Conservation (phyloP, 2,329 filamentous ascomycete species). For the Waltergamsia citrina region DNA sequence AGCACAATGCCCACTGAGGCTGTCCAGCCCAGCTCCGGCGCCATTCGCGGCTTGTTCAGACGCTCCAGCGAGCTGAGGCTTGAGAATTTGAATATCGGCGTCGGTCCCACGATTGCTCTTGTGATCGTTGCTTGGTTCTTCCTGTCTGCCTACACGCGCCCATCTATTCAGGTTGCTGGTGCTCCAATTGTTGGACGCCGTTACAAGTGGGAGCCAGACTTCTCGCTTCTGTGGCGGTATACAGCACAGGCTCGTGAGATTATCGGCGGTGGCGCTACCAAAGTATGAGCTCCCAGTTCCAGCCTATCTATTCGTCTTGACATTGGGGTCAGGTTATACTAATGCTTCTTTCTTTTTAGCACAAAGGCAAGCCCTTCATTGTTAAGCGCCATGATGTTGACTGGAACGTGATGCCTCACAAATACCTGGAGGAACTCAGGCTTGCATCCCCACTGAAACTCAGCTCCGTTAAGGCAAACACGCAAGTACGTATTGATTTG, state of each 20-base stretch:
- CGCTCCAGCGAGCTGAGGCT: background rate
- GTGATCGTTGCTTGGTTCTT: background rate
- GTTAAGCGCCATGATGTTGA: conserved; percentile 2
- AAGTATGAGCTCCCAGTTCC: no score
- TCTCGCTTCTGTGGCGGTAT: background rate
- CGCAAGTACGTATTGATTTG: no score
- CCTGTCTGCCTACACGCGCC: background rate
- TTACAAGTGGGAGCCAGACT: background rate
- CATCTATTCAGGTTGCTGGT: background rate
- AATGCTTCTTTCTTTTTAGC: conserved; percentile 3
- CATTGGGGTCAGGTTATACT: background rate
- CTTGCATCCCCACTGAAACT: background rate
- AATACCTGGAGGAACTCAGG: conserved; percentile 4
- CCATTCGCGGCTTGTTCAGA: background rate
- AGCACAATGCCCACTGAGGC: background rate
- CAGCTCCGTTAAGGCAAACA: background rate
- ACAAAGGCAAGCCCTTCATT: conserved; percentile 4
- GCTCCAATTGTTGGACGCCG: background rate
- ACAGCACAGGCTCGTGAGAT: background rate
- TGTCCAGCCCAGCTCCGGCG: background rate
- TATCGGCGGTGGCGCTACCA: background rate
- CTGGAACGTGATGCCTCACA: conserved; percentile 3
- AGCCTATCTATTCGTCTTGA: background rate
- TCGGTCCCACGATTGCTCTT: background rate
- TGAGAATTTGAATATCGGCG: background rate